These are phyloP conservation scores for Voacanga thouarsii DNA, from an alignment of 257 asterid genomes.

Conservation along the genomic window DNA sequence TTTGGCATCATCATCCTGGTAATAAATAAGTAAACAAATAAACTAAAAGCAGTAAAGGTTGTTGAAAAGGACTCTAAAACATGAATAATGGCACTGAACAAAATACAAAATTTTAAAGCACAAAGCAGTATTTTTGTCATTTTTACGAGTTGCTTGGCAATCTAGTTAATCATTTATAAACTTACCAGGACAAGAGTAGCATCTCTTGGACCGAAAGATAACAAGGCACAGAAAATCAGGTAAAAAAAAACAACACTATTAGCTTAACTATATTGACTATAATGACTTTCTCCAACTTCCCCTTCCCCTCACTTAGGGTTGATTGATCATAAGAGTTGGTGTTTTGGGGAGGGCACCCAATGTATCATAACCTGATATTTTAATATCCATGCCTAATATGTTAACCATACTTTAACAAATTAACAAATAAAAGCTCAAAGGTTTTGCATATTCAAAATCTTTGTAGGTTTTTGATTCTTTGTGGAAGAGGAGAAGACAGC, in stretches of 20 bases:
- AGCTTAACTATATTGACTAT: background rate
- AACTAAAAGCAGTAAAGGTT: conserved; percentile 16
- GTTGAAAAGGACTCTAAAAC: background rate
- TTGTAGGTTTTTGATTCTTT: background rate
- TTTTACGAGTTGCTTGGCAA: no score
- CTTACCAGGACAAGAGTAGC: no score
- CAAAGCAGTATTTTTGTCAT: no score
- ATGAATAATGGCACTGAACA: background rate
- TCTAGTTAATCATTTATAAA: no score
- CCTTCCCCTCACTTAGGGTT: background rate
- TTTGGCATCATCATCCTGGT: conserved; percentile 79
- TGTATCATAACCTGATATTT: background rate
- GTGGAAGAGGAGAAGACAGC: background rate
- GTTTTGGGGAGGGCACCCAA: no score
- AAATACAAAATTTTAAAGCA: background rate
- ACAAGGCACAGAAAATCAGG: background rate
- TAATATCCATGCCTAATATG: background rate
- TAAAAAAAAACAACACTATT: background rate
- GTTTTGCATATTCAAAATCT: background rate
- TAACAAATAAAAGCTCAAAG: background rate
- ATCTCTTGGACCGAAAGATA: no score
- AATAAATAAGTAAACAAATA: background rate
- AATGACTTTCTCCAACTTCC: background rate
- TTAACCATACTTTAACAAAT: background rate
- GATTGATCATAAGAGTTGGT: no score